A percentile compares a stretch with the other conserved stretches of the same genome.
Conservation (phyloP, 441 rosid species). For the Mallotus repandus region DNA sequence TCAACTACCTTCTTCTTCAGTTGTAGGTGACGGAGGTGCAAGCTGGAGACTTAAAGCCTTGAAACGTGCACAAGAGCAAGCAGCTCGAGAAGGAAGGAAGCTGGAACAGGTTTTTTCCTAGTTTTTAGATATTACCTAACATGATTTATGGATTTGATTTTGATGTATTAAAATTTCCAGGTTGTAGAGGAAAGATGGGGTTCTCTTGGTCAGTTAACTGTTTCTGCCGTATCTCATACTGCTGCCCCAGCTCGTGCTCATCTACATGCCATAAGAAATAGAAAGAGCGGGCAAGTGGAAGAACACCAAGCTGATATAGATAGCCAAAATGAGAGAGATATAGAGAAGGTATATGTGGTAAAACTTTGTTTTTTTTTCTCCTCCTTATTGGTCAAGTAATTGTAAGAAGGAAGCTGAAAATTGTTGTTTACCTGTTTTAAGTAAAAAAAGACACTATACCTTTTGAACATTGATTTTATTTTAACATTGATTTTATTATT, state of each 20-base stretch:
- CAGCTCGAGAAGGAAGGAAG: constrained; percentile 71
- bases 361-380: neutral
- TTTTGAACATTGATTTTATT: no score
- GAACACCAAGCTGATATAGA: constrained; percentile 31
- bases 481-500: no score
- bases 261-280: constrained; percentile 66
- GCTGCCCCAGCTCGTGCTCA: constrained; percentile 91
- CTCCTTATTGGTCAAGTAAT: neutral
- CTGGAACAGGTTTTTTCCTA: constrained; percentile 52
- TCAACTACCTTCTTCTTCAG: constrained; percentile 46
- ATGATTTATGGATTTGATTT: constrained; percentile 7
- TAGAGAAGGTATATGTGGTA: constrained; percentile 43
- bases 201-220: constrained; percentile 75
- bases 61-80: constrained; percentile 87
- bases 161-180: constrained; percentile 38
- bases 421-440: neutral
- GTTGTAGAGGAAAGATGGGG: constrained; percentile 79
- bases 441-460: no score
- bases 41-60: constrained; percentile 94
- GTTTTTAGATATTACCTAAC: constrained; percentile 10
- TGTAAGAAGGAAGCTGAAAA: neutral
- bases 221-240: constrained; percentile 55
- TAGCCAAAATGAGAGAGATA: constrained; percentile 37
- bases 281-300: constrained; percentile 45
- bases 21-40: constrained; percentile 93